Conservation (phyloP, 176 grass and related monocot genomes). For the Pontederia crassipes region DNA sequence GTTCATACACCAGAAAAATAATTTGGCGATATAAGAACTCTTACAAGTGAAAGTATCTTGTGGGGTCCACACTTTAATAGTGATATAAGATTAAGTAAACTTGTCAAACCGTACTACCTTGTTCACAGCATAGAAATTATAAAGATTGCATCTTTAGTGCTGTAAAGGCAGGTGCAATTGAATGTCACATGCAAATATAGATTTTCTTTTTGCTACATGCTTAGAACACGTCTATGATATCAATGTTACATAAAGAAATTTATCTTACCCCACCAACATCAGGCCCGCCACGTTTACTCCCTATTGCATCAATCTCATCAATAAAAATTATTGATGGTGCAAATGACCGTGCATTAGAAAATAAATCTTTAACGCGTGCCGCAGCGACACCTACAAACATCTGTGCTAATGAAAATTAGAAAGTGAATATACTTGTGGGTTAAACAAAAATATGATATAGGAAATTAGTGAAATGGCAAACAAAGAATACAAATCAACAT, state of each 20-base stretch:
- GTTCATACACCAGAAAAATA: too few species aligned
- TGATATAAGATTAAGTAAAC: too few species aligned
- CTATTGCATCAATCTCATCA: conserved; percentile 28
- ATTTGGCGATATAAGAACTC: too few species aligned
- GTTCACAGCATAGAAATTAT: too few species aligned
- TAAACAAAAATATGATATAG: neutral
- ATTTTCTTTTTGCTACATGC: neutral
- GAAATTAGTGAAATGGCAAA: neutral
- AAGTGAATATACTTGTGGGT: neutral
- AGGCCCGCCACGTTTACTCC: conserved; percentile 25
- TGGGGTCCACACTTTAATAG: too few species aligned
- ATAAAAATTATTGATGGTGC: conserved; percentile 30
- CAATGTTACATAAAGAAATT: neutral
- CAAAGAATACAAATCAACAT: neutral
- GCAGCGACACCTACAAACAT: conserved; percentile 31
- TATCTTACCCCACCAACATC: conserved; percentile 29
- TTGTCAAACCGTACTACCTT: too few species aligned
- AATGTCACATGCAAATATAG: too few species aligned
- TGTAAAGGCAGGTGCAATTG: too few species aligned
- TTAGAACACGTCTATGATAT: neutral
- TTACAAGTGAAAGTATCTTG: too few species aligned
- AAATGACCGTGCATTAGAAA: conserved; percentile 23
- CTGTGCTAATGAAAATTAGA: conserved; percentile 9
- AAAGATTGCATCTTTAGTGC: too few species aligned
- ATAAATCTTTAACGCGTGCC: conserved; percentile 25